Percentiles rank a stretch among this genome's conserved stretches.
Conservation (phyloP, 78 protist genomes). For the Pigoraptor vietnamica region DNA sequence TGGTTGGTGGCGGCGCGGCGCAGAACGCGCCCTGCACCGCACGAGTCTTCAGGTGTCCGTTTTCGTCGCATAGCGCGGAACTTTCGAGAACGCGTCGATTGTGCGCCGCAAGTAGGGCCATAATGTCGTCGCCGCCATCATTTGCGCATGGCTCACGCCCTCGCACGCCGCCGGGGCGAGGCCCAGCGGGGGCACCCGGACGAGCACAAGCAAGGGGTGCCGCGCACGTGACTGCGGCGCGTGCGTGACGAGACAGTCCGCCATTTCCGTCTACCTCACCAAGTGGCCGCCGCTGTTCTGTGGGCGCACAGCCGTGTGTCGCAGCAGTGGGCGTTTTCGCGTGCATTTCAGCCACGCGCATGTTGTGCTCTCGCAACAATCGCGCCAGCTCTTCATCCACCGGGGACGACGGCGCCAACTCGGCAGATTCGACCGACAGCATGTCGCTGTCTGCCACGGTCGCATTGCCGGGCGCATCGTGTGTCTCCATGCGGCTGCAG, state of each 20-base stretch:
- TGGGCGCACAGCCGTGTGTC: not conserved
- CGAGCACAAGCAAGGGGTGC: too few relatives aligned
- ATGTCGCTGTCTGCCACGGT: too few relatives aligned
- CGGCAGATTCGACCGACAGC: too few relatives aligned
- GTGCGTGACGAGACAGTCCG: too few relatives aligned
- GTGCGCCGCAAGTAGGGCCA: not conserved
- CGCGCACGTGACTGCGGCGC: too few relatives aligned
- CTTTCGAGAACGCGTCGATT: not conserved
- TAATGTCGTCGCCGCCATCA: not conserved
- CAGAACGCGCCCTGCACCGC: not conserved
- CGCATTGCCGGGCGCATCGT: not conserved
- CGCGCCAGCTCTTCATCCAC: not conserved
- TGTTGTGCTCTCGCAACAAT: not conserved
- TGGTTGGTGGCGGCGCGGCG: not conserved
- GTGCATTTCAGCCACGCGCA: not conserved
- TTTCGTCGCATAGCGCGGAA: not conserved
- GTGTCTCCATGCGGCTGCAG: not conserved
- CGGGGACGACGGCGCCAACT: too few relatives aligned
- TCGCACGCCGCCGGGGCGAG: too few relatives aligned
- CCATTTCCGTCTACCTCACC: too few relatives aligned
- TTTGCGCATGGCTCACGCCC: too few relatives aligned
- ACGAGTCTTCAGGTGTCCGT: not conserved
- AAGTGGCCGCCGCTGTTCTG: too few relatives aligned
- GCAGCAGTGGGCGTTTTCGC: not conserved
- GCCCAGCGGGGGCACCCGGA: too few relatives aligned